Conservation (phyloP, 495 filamentous ascomycete species). For the Neurospora intermedia region DNA sequence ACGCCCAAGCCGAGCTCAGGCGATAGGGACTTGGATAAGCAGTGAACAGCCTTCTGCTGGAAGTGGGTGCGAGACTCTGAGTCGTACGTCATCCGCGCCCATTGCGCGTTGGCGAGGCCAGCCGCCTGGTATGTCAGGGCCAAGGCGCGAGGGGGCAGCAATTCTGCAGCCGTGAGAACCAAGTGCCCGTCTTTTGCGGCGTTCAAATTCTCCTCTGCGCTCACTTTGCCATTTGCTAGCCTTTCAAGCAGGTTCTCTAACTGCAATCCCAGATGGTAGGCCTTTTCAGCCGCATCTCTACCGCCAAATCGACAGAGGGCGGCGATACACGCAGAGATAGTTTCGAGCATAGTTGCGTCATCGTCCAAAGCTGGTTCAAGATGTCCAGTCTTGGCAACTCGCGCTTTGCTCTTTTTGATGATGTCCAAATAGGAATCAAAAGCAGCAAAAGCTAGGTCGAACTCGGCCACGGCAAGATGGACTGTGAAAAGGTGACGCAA, state of each 20-base stretch:
- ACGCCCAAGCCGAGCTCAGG: constrained; percentile 49
- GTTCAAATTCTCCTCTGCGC: constrained; percentile 16
- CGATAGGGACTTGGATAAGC: constrained; percentile 58
- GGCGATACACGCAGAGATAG: constrained; percentile 64
- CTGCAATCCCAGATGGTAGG: constrained; percentile 50
- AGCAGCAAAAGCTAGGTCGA: constrained; percentile 74
- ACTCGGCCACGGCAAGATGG: constrained; percentile 76
- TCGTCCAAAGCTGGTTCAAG: constrained; percentile 63
- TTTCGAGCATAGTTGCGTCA: constrained; percentile 62
- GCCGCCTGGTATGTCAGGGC: constrained; percentile 67
- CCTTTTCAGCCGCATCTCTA: constrained; percentile 63
- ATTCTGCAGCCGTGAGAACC: constrained; percentile 10
- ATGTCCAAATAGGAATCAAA: constrained; percentile 86
- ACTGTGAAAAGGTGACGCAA: constrained; percentile 81
- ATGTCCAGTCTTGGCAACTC: constrained; percentile 67
- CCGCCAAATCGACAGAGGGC: constrained; percentile 75
- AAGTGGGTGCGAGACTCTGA: constrained; percentile 55
- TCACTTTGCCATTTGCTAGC: constrained; percentile 14
- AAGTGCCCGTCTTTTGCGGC: constrained; percentile 23
- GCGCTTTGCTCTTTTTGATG: constrained; percentile 65
- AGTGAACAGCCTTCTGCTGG: constrained; percentile 61
- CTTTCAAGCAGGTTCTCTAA: constrained; percentile 52
- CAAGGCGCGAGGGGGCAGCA: constrained; percentile 42
- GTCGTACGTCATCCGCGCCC: constrained; percentile 70
- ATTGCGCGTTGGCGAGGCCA: constrained; percentile 72